A percentile compares a stretch with the other conserved stretches of the same genome.
phyloP scores from a whole-genome alignment of 2,329 filamentous ascomycete species.

The Tolypocladium tundrense region DNA sequence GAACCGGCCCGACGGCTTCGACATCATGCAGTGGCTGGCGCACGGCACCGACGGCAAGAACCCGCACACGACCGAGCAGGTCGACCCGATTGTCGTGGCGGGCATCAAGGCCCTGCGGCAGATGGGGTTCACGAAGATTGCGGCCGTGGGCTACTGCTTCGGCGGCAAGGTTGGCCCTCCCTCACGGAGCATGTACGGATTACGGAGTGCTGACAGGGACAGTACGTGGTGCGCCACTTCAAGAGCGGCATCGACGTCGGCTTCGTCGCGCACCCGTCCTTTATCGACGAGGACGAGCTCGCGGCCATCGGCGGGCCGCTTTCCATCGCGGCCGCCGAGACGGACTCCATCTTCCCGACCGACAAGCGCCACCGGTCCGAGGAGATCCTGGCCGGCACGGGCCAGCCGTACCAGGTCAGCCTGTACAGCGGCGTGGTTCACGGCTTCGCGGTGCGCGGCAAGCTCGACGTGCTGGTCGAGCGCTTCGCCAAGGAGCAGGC shows the following conservation, averaged over 20 bases:
- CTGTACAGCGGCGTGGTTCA: slow-evolving; percentile 61
- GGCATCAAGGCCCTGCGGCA: slow-evolving; percentile 44
- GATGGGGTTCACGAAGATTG: slow-evolving; percentile 42
- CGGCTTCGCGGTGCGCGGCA: slow-evolving; percentile 63
- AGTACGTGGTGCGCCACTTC: slow-evolving; percentile 62
- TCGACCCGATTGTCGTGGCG: slow-evolving; percentile 23
- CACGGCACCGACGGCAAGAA: slow-evolving; percentile 36
- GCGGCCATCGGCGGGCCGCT: slow-evolving; percentile 44
- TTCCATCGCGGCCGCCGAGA: slow-evolving; percentile 54
- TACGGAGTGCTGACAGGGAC: slow-evolving; percentile 17
- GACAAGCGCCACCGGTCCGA: slow-evolving; percentile 47
- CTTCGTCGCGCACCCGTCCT: slow-evolving; percentile 55
- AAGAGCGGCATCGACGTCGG: slow-evolving; percentile 44
- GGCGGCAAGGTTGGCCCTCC: slow-evolving; percentile 46
- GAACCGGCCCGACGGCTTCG: slow-evolving; percentile 15
- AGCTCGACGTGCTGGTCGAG: slow-evolving; percentile 38
- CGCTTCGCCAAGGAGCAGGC: slow-evolving; percentile 71
- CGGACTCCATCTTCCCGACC: slow-evolving; percentile 47
- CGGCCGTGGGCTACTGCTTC: slow-evolving; percentile 54
- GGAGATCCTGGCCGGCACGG: slow-evolving; percentile 42
- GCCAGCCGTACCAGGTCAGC: slow-evolving; percentile 54
- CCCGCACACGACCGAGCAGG: slow-evolving; percentile 23
- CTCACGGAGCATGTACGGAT: too few relatives aligned
- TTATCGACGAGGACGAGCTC: slow-evolving; percentile 50
- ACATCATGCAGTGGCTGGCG: slow-evolving; percentile 22